Evolutionary conservation across 805 yeast species (phyloP).

Genomic region (Sugiyamaella valdiviana): DNA sequence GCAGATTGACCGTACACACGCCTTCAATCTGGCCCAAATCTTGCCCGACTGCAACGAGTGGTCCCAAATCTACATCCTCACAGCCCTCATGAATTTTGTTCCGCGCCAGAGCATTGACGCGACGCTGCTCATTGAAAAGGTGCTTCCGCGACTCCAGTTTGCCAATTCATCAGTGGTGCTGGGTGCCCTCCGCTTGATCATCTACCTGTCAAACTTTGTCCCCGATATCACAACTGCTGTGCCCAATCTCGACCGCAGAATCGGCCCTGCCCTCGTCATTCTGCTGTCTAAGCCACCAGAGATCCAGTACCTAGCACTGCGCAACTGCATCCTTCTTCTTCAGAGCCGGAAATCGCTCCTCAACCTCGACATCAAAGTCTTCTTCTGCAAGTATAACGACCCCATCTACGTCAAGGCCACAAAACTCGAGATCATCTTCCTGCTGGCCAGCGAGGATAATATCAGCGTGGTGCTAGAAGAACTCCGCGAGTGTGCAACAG

Average conservation of each 20-base stretch:
- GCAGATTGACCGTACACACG: slow-evolving; percentile 46
- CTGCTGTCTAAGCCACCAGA: slow-evolving; percentile 73
- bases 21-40: slow-evolving; percentile 37
- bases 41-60: slow-evolving; percentile 49
- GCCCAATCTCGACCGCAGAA: slow-evolving; percentile 47
- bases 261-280: slow-evolving; percentile 64
- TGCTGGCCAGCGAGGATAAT: slow-evolving; percentile 63
- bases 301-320: slow-evolving; percentile 70
- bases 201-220: slow-evolving; percentile 69
- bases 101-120: slow-evolving; percentile 71
- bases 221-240: slow-evolving; percentile 48
- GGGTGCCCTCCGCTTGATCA: slow-evolving; percentile 64
- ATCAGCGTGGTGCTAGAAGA: slow-evolving; percentile 61
- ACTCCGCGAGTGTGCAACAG: slow-evolving; percentile 79
- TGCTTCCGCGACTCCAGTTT: slow-evolving; percentile 69
- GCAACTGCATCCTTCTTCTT: slow-evolving; percentile 72
- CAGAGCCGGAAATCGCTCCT: slow-evolving; percentile 58
- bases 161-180: slow-evolving; percentile 75
- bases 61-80: slow-evolving; percentile 64
- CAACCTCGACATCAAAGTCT: slow-evolving; percentile 64
- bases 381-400: slow-evolving; percentile 78
- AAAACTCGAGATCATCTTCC: slow-evolving; percentile 77
- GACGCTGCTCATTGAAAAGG: slow-evolving; percentile 52
- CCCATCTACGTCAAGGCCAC: slow-evolving; percentile 86
- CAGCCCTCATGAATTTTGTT: slow-evolving; percentile 58